Evolutionary conservation across 208 protist species (phyloP).

Genomic region (Porcisia deanei): DNA sequence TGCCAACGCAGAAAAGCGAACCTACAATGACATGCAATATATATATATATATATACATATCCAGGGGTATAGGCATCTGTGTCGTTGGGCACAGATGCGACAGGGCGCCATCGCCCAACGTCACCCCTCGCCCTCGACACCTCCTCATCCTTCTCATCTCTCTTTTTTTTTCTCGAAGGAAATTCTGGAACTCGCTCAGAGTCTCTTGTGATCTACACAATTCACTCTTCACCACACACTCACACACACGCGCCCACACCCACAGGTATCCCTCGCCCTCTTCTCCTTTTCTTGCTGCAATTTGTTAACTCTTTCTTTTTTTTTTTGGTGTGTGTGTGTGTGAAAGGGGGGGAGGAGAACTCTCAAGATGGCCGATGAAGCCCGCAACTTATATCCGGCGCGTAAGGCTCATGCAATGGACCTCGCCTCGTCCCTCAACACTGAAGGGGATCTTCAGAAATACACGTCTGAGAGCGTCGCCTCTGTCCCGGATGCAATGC

Average conservation of each 20-base stretch:
- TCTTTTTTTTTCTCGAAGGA: too few species aligned
- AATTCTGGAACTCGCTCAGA: too few species aligned
- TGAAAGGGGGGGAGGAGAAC: too few species aligned
- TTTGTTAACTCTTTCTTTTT: not conserved
- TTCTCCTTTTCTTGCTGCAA: not conserved
- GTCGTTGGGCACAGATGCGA: not conserved
- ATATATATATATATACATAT: not conserved
- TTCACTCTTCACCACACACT: not conserved
- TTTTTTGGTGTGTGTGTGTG: not conserved
- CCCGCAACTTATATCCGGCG: conserved; percentile 32
- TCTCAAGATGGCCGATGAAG: conserved; percentile 14
- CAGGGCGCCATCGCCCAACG: not conserved
- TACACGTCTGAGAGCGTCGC: conserved; percentile 12
- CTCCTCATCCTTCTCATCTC: not conserved
- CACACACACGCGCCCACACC: not conserved
- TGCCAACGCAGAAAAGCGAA: not conserved
- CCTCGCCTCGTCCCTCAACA: conserved; percentile 32
- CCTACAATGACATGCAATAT: not conserved
- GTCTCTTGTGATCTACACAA: too few species aligned
- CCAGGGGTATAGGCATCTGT: not conserved
- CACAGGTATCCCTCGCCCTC: not conserved
- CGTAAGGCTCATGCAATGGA: conserved; percentile 41
- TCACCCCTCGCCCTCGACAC: not conserved
- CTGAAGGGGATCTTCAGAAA: conserved; percentile 3
- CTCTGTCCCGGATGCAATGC: conserved; percentile 16